Evolutionary conservation across 83 land plant genomes (phyloP).

Genomic region (Diphasiastrum complanatum): DNA sequence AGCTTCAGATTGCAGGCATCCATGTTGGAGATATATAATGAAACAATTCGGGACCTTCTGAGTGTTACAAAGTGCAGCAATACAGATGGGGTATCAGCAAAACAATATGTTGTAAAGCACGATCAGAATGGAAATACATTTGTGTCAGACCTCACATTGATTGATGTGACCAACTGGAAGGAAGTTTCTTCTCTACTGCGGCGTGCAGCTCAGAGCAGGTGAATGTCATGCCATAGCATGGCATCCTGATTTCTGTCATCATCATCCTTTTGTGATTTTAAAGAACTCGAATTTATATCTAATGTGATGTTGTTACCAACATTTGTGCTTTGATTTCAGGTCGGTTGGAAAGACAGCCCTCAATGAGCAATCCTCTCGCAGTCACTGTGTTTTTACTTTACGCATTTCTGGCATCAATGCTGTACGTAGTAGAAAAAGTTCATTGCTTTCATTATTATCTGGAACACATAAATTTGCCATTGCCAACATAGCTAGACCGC

Average conservation of each 20-base stretch:
- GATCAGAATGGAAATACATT: slow-evolving; percentile 47
- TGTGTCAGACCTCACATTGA: slow-evolving; percentile 47
- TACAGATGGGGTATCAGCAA: slow-evolving; percentile 11
- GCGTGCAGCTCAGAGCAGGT: slow-evolving; percentile 48
- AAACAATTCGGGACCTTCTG: slow-evolving; percentile 78
- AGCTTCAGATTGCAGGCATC: slow-evolving; percentile 75
- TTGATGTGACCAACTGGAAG: slow-evolving; percentile 43
- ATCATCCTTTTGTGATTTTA: neutral
- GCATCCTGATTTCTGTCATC: neutral
- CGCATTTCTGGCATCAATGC: slow-evolving; percentile 74
- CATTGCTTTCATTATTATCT: slow-evolving; percentile 4
- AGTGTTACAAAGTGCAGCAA: slow-evolving; percentile 15
- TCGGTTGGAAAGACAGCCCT: slow-evolving; percentile 82
- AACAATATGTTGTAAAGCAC: slow-evolving; percentile 40
- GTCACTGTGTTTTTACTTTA: slow-evolving; percentile 86
- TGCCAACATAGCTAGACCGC: too few species aligned
- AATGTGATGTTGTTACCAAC: neutral
- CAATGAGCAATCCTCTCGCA: slow-evolving; percentile 94
- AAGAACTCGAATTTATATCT: neutral
- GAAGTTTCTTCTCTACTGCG: slow-evolving; percentile 46
- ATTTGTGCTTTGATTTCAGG: slow-evolving; percentile 27
- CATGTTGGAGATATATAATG: slow-evolving; percentile 92
- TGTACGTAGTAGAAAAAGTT: slow-evolving; percentile 27
- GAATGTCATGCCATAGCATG: too few species aligned
- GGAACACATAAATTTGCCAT: neutral